Conservation (phyloP, 23 red algal genomes). For the Gracilariopsis chorda region DNA sequence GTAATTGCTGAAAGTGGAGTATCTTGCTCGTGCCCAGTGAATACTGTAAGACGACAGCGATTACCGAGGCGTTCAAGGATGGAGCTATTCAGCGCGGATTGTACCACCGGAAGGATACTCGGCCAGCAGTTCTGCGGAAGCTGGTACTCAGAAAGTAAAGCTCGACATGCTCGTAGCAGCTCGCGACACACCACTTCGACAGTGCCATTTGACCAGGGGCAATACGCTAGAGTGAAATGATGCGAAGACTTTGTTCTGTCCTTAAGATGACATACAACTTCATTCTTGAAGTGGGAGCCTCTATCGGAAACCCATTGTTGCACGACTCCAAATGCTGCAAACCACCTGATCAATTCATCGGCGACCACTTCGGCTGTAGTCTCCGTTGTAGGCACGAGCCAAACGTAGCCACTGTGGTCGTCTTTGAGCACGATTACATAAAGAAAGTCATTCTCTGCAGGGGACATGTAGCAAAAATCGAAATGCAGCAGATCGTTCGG, state of each 20-base stretch:
- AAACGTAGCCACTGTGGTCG: background rate
- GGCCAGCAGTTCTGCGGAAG: background rate
- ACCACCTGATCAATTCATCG: background rate
- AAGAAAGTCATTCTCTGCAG: background rate
- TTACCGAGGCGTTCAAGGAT: background rate
- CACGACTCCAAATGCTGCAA: background rate
- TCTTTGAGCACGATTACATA: background rate
- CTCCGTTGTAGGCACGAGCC: background rate
- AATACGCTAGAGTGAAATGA: slow-evolving; percentile 44
- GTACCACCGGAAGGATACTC: background rate
- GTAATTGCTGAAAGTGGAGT: background rate
- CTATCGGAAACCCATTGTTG: background rate
- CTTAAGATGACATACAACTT: background rate
- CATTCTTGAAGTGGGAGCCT: slow-evolving; percentile 34
- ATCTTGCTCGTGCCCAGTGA: background rate
- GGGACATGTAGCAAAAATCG: background rate
- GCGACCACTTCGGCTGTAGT: background rate
- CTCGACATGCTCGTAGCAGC: background rate
- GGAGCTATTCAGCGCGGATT: slow-evolving; percentile 8
- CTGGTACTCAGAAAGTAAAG: background rate
- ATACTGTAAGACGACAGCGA: background rate
- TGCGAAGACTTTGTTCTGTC: background rate
- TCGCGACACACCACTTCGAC: slow-evolving; percentile 11
- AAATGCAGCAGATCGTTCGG: background rate
- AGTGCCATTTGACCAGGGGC: slow-evolving; percentile 32